phyloP scores from a whole-genome alignment of 345 rosid species.

The Citrus medica region DNA sequence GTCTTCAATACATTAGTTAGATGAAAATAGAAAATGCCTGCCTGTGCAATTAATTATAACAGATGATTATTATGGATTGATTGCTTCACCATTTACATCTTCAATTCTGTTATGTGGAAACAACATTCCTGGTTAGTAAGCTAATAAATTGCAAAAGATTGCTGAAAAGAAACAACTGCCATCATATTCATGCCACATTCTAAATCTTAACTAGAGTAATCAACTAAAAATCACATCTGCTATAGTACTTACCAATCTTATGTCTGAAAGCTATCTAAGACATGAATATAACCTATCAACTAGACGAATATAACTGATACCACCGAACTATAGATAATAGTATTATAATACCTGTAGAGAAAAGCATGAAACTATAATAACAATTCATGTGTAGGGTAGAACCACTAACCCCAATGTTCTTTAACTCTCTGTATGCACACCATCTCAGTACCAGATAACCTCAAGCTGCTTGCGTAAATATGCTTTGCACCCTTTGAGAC shows the following conservation, averaged over 20 bases:
- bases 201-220: neutral
- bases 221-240: neutral
- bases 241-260: neutral
- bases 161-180: neutral
- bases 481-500: slow-evolving; percentile 44
- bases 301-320: too few relatives aligned
- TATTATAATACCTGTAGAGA: neutral
- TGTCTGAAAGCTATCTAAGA: neutral
- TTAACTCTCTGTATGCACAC: slow-evolving; percentile 43
- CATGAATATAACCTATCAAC: too few relatives aligned
- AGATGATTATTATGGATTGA: slow-evolving; percentile 27
- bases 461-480: slow-evolving; percentile 47
- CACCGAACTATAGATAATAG: neutral
- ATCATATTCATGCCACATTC: neutral
- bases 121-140: too few relatives aligned
- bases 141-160: too few relatives aligned
- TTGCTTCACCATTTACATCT: too few relatives aligned
- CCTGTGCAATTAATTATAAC: slow-evolving; percentile 57
- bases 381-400: neutral
- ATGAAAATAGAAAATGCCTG: neutral
- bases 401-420: slow-evolving; percentile 47
- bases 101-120: too few relatives aligned
- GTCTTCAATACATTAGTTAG: neutral
- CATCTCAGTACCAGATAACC: slow-evolving; percentile 47
- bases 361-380: neutral